Percentiles rank a stretch among this genome's conserved stretches.
Evolutionary conservation across 352 stramenopile genomes (phyloP).

Genomic region (Phytophthora litchii): DNA sequence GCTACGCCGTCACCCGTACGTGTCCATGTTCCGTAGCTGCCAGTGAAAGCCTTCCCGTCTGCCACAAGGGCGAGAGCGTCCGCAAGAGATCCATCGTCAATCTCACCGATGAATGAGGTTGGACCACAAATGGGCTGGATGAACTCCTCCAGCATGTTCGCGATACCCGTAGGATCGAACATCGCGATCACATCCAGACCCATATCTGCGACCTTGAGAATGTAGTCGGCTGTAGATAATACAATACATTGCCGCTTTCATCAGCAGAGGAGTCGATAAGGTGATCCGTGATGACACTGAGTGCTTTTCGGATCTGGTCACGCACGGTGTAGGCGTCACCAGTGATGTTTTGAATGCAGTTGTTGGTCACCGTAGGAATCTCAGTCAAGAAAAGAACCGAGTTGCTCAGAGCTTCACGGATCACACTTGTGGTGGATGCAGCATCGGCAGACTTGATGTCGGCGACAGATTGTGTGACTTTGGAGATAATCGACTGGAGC

Average conservation of each 20-base stretch:
- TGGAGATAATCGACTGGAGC: slow-evolving; percentile 45
- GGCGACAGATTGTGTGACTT: slow-evolving; percentile 41
- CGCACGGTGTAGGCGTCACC: slow-evolving; percentile 40
- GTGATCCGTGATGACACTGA: slow-evolving; percentile 55
- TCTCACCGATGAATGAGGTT: slow-evolving; percentile 51
- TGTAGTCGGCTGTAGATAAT: slow-evolving; percentile 40
- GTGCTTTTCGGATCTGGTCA: slow-evolving; percentile 49
- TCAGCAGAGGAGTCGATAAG: slow-evolving; percentile 44
- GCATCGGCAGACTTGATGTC: slow-evolving; percentile 43
- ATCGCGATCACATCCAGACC: slow-evolving; percentile 55
- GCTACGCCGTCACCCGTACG: slow-evolving; percentile 38
- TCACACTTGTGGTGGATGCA: slow-evolving; percentile 30
- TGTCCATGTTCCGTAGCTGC: slow-evolving; percentile 45
- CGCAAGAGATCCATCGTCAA: slow-evolving; percentile 47
- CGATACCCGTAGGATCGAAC: slow-evolving; percentile 62
- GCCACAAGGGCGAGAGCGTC: slow-evolving; percentile 45
- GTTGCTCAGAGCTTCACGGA: slow-evolving; percentile 43
- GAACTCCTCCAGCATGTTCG: slow-evolving; percentile 49
- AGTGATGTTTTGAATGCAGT: slow-evolving; percentile 40
- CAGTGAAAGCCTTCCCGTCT: slow-evolving; percentile 44
- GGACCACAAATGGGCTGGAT: slow-evolving; percentile 62
- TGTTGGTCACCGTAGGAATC: slow-evolving; percentile 49
- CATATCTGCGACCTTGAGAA: slow-evolving; percentile 46
- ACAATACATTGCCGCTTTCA: slow-evolving; percentile 33
- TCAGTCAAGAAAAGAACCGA: slow-evolving; percentile 56